Base-by-base conservation (phyloP, 2,329 filamentous ascomycete species). In the Orbilia oligospora region DNA sequence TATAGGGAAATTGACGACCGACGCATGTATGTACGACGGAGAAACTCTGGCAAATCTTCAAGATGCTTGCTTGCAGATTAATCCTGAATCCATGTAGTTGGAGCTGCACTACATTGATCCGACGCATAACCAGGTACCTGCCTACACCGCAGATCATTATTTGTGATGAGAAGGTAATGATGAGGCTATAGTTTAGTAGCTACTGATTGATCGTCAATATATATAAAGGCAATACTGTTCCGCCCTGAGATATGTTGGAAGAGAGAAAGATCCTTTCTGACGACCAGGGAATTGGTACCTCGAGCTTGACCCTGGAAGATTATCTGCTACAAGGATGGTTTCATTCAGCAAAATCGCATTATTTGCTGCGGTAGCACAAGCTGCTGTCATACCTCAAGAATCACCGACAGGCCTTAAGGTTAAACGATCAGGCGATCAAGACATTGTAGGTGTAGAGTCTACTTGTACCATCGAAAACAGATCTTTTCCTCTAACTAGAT, bases 331-430 rank as follows among this genome's bases (percentile, higher is more conserved):
- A 68, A 71, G 61, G 58, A 77, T 77, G 73, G 67, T 77, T 53
- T 71, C 73, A 18, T 61, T 77, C n/a, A 67, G 67, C 33, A 77
- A 71, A 46, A 67, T 71, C 46, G 73, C 67, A 30, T 24, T 77
- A 27, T 61, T 77, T 24, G 73, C 67, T 48, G 67, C 67, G 22
- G 67, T 56, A 22, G 61, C 24, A n/a, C 73, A 71, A 20, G 67
- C 73, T 18, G 73, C 67, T 5, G 67, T 77, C 30, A 71, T 77
- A 18, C 73, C 67, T 20, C 65, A 46, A n/a, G 61, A 68, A 14
- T 66, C 73, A 9, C 73, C 73, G n/a, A n/a, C 61, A 24, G 73
- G 73, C 49, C 67, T 71, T n/a, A 77, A 51, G 22, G 46, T 77
- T 38, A 71, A 67, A 36, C 61, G 71, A 30, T 64, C 67, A 5